Evolutionary conservation across 2,329 filamentous ascomycete species (phyloP), one percentile per base, ranked within the genome.

Genomic region (Penicillium brasilianum): DNA sequence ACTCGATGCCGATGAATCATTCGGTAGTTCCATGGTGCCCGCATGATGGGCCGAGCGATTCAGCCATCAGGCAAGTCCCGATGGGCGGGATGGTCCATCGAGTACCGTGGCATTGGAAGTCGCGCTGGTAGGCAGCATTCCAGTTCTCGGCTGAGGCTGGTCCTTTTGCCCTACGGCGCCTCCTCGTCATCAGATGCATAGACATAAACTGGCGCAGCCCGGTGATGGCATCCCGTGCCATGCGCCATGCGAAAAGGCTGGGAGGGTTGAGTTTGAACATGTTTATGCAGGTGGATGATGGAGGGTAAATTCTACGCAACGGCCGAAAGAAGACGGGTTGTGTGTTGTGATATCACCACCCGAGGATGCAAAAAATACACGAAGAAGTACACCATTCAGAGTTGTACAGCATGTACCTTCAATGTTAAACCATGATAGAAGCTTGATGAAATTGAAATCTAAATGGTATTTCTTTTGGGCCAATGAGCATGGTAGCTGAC

Each of bases 101-200:
- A 55, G 34, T 30, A 30, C 25, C 57, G 32, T n/a, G 32, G 13
- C 25, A 44, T 25, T 11, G 36, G 16, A 16, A 25, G 36, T 18
- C 18, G 43, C 20, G 28, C 46, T 55, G 50, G 28, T 54, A 37
- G 36, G 39, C 39, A 22, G 36, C 59, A 67, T 64, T 62, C 61
- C 55, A 60, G 57, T 55, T 52, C 54, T 14, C 46, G 44, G 58
- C 46, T 11, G 58, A 63, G 63, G 52, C 58, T 60, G 60, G 59
- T 34, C 32, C 18, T 48, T 39, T 53, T 52, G 56, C 44, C 46
- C 28, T 51, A 51, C 55, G 43, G 30, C 18, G 30, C 43, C 39
- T 54, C 36, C 14, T 7, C 41, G 34, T 28, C 46, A 57, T 57
- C 11, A n/a, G 37, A n/a, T n/a, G n/a, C n/a, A n/a, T n/a, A n/a